Percentiles rank a stretch among this genome's conserved stretches.
Evolutionary conservation across 2,329 filamentous ascomycete species (phyloP).

Genomic region (Aspergillus quadrilineatus): DNA sequence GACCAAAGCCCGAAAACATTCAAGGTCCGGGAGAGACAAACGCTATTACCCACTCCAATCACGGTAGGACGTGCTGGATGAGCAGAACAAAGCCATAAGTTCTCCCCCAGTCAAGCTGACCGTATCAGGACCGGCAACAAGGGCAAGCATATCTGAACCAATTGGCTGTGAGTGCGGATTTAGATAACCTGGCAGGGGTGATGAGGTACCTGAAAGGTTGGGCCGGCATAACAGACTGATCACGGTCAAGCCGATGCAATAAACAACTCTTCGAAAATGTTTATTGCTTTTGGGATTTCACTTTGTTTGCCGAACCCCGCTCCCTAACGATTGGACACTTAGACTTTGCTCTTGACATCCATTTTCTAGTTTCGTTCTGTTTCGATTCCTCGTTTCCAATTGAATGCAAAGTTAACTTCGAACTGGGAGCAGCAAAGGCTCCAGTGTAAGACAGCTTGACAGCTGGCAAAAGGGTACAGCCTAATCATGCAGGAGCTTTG

Average conservation of each 20-base stretch:
- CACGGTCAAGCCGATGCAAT: slow-evolving; percentile 10
- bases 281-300: slow-evolving; percentile 9
- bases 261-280: slow-evolving; percentile 7
- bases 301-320: slow-evolving; percentile 1
- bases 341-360: slow-evolving; percentile 19
- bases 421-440: slow-evolving; percentile 17
- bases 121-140: slow-evolving; percentile 21
- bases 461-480: slow-evolving; percentile 36
- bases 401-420: slow-evolving; percentile 28
- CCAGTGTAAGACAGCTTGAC: slow-evolving; percentile 33
- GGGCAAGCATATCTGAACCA: slow-evolving; percentile 16
- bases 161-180: slow-evolving; percentile 23
- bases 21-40: slow-evolving; percentile 21
- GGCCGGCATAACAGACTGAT: slow-evolving; percentile 11
- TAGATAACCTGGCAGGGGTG: slow-evolving; percentile 13
- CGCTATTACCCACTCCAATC: slow-evolving; percentile 20
- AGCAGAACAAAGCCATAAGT: slow-evolving; percentile 3
- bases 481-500: slow-evolving; percentile 34
- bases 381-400: slow-evolving; percentile 15
- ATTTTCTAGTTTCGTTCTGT: slow-evolving; percentile 6
- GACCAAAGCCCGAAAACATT: slow-evolving; percentile 11
- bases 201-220: slow-evolving; percentile 18
- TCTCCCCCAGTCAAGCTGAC: slow-evolving; percentile 15
- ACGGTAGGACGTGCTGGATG: slow-evolving; percentile 7
- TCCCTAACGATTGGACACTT: slow-evolving; percentile 3